phyloP scores from a whole-genome alignment of 2,329 filamentous ascomycete genomes.

The Metarhizium robertsii region DNA sequence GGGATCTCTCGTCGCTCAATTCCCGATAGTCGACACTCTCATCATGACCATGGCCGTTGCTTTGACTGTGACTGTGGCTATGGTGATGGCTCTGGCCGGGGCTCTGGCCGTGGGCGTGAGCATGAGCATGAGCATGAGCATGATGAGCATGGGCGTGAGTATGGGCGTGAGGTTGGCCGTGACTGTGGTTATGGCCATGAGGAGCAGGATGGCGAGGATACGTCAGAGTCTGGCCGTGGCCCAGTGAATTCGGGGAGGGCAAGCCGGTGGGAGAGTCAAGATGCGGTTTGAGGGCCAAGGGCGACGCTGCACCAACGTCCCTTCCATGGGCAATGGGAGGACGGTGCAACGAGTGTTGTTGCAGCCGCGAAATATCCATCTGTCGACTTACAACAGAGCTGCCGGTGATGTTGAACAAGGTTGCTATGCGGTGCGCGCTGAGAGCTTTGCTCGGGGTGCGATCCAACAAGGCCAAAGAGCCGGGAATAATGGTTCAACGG shows the following conservation, averaged over 20 bases:
- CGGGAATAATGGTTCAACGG: conserved; percentile 3
- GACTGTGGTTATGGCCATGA: conserved; percentile 1
- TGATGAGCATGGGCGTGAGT: neutral
- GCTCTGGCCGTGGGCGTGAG: neutral
- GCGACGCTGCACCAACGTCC: conserved; percentile 1
- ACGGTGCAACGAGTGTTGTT: conserved; percentile 4
- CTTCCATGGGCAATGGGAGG: neutral
- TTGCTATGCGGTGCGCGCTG: neutral
- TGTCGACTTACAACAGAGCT: neutral
- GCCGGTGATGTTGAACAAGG: neutral
- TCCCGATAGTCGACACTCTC: conserved; percentile 10
- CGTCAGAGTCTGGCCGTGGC: neutral
- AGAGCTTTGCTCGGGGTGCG: conserved; percentile 9
- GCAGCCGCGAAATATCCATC: conserved; percentile 8
- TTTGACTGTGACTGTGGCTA: neutral
- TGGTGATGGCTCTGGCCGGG: neutral
- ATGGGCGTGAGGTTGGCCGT: neutral
- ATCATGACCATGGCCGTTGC: neutral
- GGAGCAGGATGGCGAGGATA: conserved; percentile 6
- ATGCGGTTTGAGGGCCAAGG: conserved; percentile 4
- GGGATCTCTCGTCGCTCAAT: conserved; percentile 4
- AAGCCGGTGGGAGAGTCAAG: conserved; percentile 5
- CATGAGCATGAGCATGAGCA: neutral
- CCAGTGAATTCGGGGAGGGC: conserved; percentile 2
- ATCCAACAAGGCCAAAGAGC: neutral